Evolutionary conservation across 169 alveolate species (phyloP).

Genomic region (Theileria equi): DNA sequence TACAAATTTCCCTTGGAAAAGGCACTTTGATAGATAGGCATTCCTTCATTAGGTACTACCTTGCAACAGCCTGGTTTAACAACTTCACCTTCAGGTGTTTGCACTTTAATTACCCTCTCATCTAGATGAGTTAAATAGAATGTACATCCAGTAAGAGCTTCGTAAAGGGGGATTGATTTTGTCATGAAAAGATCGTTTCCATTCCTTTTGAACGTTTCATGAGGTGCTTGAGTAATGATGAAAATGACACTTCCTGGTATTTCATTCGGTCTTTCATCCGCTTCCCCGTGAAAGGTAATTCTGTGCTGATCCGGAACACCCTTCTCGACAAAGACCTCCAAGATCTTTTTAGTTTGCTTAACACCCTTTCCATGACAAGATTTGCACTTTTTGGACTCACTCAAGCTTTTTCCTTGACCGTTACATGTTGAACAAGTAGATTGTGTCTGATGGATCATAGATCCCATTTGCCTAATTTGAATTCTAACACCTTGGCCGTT

Average conservation of each 20-base stretch:
- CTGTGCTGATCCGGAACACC: constrained; percentile 94
- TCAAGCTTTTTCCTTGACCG: constrained; percentile 88
- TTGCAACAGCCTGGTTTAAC: constrained; percentile 87
- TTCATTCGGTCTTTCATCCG: constrained; percentile 93
- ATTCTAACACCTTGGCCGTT: constrained; percentile 91
- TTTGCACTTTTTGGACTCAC: constrained; percentile 87
- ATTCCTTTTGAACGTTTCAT: constrained; percentile 87
- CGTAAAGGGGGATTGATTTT: constrained; percentile 86
- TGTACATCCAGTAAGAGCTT: constrained; percentile 93
- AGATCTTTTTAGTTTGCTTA: constrained; percentile 84
- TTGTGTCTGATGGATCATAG: constrained; percentile 88
- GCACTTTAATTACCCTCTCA: constrained; percentile 82
- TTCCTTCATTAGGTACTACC: constrained; percentile 90
- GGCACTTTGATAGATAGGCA: constrained; percentile 94
- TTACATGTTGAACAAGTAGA: constrained; percentile 88
- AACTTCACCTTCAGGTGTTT: constrained; percentile 83
- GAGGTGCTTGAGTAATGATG: constrained; percentile 83
- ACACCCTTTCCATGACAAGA: constrained; percentile 87
- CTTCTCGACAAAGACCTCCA: constrained; percentile 91
- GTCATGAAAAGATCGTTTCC: constrained; percentile 91
- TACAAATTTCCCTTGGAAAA: constrained; percentile 90
- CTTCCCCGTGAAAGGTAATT: constrained; percentile 91
- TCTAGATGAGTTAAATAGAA: constrained; percentile 91
- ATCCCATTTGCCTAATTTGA: constrained; percentile 86
- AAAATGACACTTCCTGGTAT: constrained; percentile 93